phyloP scores from a whole-genome alignment of 2,329 filamentous ascomycete species.

The Fusarium globosum region DNA sequence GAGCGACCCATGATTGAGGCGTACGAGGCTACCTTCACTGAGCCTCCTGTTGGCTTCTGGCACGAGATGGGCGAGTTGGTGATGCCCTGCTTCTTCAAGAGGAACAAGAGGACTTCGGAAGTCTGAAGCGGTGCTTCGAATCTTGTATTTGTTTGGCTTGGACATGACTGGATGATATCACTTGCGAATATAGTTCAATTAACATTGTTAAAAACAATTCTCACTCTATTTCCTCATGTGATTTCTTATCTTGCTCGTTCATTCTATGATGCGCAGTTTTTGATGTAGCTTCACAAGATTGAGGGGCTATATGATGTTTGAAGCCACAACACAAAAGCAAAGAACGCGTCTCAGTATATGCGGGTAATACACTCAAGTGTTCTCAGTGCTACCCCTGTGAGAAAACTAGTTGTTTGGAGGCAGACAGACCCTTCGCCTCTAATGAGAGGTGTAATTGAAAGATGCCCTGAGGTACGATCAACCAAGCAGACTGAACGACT shows the following conservation, averaged over 20 bases:
- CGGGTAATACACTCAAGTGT: accelerated
- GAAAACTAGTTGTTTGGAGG: background rate
- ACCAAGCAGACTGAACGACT: background rate
- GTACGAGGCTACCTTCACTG: conserved; percentile 63
- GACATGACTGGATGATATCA: conserved; percentile 6
- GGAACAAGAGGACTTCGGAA: conserved; percentile 13
- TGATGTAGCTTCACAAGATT: background rate
- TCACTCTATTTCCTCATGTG: background rate
- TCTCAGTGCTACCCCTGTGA: accelerated
- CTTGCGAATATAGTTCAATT: conserved; percentile 10
- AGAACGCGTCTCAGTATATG: accelerated
- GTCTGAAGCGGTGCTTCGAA: background rate
- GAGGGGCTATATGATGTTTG: background rate
- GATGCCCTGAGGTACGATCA: background rate
- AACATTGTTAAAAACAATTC: background rate
- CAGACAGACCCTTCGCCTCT: accelerated
- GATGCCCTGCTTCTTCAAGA: conserved; percentile 51
- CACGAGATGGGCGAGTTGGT: conserved; percentile 60
- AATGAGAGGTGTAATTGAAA: background rate
- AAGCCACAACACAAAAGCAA: background rate
- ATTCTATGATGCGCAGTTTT: background rate
- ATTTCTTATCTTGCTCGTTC: accelerated
- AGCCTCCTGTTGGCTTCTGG: conserved; percentile 64
- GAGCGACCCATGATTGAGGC: conserved; percentile 67
- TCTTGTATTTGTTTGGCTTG: background rate